These are phyloP conservation scores for Erythrophleum ivorense DNA, from an alignment of 331 rosid species.

Conservation along the genomic window DNA sequence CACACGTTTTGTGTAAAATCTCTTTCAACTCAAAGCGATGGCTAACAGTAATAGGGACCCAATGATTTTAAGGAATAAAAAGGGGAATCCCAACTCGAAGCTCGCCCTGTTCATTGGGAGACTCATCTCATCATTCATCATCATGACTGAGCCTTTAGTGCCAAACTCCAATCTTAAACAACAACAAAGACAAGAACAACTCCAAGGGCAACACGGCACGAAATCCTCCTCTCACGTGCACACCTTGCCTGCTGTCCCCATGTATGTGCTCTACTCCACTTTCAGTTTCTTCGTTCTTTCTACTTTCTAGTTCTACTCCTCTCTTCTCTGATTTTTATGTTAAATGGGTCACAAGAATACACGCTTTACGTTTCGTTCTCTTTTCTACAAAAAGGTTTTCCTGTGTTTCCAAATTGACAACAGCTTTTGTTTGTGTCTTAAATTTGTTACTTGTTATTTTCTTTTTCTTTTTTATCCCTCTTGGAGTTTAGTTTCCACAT, in stretches of 20 bases:
- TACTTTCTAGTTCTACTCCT: not conserved
- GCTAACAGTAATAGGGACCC: slow-evolving; percentile 41
- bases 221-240: slow-evolving; percentile 61
- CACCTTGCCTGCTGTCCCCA: slow-evolving; percentile 37
- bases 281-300: not conserved
- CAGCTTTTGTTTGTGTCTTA: too few relatives aligned
- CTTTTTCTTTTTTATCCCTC: too few relatives aligned
- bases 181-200: slow-evolving; percentile 36
- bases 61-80: slow-evolving; percentile 35
- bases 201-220: slow-evolving; percentile 38
- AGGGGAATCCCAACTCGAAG: slow-evolving; percentile 34
- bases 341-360: too few relatives aligned
- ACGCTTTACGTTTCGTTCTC: too few relatives aligned
- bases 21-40: slow-evolving; percentile 42
- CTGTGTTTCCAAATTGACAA: too few relatives aligned
- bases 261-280: slow-evolving; percentile 33
- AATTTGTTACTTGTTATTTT: too few relatives aligned
- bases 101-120: not conserved
- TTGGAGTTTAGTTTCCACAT: not conserved
- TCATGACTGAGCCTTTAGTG: slow-evolving; percentile 48
- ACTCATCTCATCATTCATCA: not conserved
- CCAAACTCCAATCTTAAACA: slow-evolving; percentile 51
- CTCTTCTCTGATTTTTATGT: not conserved
- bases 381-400: too few relatives aligned
- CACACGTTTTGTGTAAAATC: slow-evolving; percentile 56